Evolutionary conservation across 75 land plant species (phyloP).

Genomic region (Gnetum montanum): DNA sequence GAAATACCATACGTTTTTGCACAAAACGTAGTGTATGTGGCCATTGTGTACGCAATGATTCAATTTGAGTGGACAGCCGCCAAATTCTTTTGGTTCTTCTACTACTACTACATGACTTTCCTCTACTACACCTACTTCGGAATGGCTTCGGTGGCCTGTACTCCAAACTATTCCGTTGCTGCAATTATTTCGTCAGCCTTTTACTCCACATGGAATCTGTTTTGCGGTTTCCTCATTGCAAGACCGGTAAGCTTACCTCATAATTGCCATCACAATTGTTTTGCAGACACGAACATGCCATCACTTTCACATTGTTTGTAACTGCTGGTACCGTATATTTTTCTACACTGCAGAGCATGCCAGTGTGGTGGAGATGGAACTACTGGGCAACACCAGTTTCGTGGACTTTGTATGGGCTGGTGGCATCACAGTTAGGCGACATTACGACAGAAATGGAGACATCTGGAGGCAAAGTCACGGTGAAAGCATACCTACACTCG

Average conservation of each 20-base stretch:
- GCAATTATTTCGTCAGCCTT: conserved; percentile 66
- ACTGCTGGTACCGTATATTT: conserved; percentile 1
- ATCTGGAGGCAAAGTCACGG: neutral
- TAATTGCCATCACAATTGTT: no score
- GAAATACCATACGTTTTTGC: conserved; percentile 28
- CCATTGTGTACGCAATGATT: conserved; percentile 42
- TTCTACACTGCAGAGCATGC: conserved; percentile 43
- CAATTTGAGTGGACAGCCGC: conserved; percentile 68
- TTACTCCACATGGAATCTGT: conserved; percentile 72
- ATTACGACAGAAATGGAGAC: conserved; percentile 2
- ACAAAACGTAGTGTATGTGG: conserved; percentile 18
- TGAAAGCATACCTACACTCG: conserved; percentile 10
- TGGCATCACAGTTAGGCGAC: conserved; percentile 36
- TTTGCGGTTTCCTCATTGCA: conserved; percentile 74
- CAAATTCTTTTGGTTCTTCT: conserved; percentile 80
- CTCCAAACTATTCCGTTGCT: conserved; percentile 74
- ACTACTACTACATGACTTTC: conserved; percentile 61
- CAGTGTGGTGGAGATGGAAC: conserved; percentile 55
- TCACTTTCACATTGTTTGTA: neutral
- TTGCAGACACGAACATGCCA: neutral
- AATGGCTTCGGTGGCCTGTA: conserved; percentile 77
- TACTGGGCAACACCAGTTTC: conserved; percentile 41
- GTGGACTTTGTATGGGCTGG: conserved; percentile 46
- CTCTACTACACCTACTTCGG: conserved; percentile 83
- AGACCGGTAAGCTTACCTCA: conserved; percentile 27